A percentile compares a stretch with the other conserved stretches of the same genome.
phyloP scores from a whole-genome alignment of 2,329 filamentous ascomycete genomes.

The Talaromyces sp. region DNA sequence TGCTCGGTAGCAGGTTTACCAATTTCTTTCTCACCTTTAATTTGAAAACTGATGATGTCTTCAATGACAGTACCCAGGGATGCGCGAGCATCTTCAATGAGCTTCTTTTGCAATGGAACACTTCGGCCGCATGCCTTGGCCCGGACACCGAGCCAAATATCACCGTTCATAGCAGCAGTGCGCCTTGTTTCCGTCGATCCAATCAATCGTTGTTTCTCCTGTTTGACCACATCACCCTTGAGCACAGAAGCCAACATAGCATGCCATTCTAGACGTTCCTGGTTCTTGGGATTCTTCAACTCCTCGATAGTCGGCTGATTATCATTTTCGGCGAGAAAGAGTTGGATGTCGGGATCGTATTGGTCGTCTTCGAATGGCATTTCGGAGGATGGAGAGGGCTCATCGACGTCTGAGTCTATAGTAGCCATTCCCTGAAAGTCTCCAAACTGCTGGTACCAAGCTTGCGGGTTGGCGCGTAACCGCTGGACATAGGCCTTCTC shows the following conservation, averaged over 20 bases:
- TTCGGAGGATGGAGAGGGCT: constrained; percentile 84
- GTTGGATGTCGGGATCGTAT: constrained; percentile 86
- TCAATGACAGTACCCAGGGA: constrained; percentile 74
- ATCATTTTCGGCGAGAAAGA: constrained; percentile 89
- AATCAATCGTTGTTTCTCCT: constrained; percentile 94
- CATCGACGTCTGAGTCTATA: constrained; percentile 79
- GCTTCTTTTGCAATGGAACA: constrained; percentile 75
- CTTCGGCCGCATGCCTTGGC: constrained; percentile 81
- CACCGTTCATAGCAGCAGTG: constrained; percentile 63
- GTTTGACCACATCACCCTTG: constrained; percentile 92
- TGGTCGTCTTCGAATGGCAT: constrained; percentile 75
- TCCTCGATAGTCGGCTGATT: constrained; percentile 87
- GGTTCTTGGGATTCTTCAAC: constrained; percentile 78
- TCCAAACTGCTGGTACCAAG: constrained; percentile 61
- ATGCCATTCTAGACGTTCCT: constrained; percentile 94
- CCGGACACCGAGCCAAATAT: constrained; percentile 83
- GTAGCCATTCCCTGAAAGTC: constrained; percentile 70
- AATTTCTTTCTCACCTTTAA: constrained; percentile 87
- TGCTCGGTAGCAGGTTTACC: constrained; percentile 85
- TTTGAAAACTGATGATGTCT: constrained; percentile 86
- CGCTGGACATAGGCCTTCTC: constrained; percentile 94
- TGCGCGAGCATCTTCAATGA: constrained; percentile 79
- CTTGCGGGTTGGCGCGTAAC: constrained; percentile 73
- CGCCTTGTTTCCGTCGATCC: constrained; percentile 73
- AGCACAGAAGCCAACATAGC: constrained; percentile 94